Evolutionary conservation across 169 alveolate species (phyloP), one percentile per base, ranked within the genome.

Genomic region (Plasmodium coatneyi): DNA sequence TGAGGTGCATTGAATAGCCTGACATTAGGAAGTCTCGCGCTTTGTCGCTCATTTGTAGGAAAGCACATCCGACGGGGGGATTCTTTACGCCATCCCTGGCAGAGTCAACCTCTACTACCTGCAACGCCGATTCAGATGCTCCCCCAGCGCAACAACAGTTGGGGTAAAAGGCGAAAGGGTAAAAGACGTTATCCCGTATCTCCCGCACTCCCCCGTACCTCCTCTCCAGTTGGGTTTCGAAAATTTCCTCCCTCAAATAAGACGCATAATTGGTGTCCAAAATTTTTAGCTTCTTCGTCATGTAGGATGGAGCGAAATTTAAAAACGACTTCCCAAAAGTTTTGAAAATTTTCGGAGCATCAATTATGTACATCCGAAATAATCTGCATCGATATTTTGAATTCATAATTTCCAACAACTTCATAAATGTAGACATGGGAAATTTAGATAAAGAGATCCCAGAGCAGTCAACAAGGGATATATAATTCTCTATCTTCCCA

Each of bases 311-410:
- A 60, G 95, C 93, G 32, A 95, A 89, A 52, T 56, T 82, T 81
- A 79, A 82, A 66, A 95, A 80, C 28, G 96, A 80, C 71, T 76
- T 92, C 22, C 95, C 93, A 84, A 95, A 80, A 19, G 95, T 80
- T 52, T 92, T 95, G 32, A 95, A 84, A 25, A 95, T 25, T 36
- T 92, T 95, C 14, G 96, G 96, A 4, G 96, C 92, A 60, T 95
- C 89, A n/a, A 95, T 82, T 46, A 95, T 81, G 56, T 83, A 95
- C 90, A 95, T 87, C 30, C 90, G 84, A 92, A 80, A 82, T 14
- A 95, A 66, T 82, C 96, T 92, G 43, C 96, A 95, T 36, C 96
- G 66, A 82, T 95, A 95, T 91, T 95, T 95, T 32, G 96, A 95
- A 80, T 86, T 79, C 96, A 95, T 95, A 49, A 84, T 86, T 43